Evolutionary conservation across 257 asterid species (phyloP).

Genomic region (Przewalskia tangutica): DNA sequence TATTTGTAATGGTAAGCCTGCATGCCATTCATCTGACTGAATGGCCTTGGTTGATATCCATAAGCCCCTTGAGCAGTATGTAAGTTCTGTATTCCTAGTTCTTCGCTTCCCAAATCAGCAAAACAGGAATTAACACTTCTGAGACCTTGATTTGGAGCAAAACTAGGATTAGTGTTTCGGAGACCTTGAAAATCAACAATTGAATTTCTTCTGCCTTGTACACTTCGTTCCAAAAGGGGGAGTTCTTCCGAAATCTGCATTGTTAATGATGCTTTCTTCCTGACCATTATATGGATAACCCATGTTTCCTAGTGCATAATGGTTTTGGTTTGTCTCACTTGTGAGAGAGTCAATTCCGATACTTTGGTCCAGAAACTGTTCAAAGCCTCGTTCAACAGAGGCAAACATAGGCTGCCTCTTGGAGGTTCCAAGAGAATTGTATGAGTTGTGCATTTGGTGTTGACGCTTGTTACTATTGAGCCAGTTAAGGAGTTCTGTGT

Average conservation of each 20-base stretch:
- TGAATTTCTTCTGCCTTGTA: conserved; percentile 9
- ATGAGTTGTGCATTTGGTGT: conserved; percentile 10
- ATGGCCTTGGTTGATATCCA: conserved; percentile 14
- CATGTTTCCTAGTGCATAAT: conserved; percentile 4
- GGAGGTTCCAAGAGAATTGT: conserved; percentile 6
- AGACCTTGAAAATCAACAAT: conserved; percentile 6
- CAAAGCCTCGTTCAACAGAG: conserved; percentile 7
- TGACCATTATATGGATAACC: conserved; percentile 6
- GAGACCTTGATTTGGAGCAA: not conserved
- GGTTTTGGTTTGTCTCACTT: conserved; percentile 6
- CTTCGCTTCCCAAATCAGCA: conserved; percentile 9
- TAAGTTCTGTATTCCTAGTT: conserved; percentile 11
- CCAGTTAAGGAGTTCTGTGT: conserved; percentile 6
- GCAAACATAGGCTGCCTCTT: conserved; percentile 6
- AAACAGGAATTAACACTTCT: not conserved
- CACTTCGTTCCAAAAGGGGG: not conserved
- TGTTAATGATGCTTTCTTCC: conserved; percentile 13
- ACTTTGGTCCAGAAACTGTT: conserved; percentile 9
- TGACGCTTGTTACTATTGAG: conserved; percentile 3
- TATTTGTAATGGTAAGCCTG: conserved; percentile 19
- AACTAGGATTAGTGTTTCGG: not conserved
- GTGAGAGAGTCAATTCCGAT: conserved; percentile 1
- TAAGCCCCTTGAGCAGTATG: conserved; percentile 10
- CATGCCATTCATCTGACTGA: conserved; percentile 14
- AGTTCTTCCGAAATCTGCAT: not conserved